Evolutionary conservation across 2,329 filamentous ascomycete genomes (phyloP).

Genomic region (Colletotrichum abscissum): DNA sequence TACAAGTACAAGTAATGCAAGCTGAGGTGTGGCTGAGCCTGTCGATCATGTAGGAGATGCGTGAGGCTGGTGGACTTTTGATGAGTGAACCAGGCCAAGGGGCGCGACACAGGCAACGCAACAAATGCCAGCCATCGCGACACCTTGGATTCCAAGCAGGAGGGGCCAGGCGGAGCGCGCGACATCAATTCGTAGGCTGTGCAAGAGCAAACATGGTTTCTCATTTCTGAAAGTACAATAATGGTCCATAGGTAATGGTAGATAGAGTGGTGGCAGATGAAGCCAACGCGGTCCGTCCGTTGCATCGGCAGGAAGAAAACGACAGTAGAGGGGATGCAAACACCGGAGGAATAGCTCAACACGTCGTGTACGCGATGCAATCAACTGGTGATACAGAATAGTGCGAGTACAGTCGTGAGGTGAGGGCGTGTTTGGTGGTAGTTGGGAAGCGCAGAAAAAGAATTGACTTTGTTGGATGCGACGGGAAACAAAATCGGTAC

Average conservation of each 20-base stretch:
- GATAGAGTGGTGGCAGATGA: background rate
- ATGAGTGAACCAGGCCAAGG: conserved; percentile 13
- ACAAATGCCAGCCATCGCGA: conserved; percentile 23
- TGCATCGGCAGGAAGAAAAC: background rate
- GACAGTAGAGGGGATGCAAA: background rate
- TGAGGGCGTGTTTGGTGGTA: background rate
- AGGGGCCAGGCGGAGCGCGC: background rate
- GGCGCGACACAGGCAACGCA: conserved; percentile 1
- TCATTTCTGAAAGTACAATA: conserved; percentile 28
- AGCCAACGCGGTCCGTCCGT: conserved; percentile 6
- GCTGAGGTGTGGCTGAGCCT: conserved; percentile 16
- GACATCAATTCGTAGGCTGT: background rate
- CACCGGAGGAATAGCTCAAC: background rate
- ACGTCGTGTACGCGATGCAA: background rate
- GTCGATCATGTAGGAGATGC: conserved; percentile 17
- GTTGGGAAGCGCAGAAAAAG: background rate
- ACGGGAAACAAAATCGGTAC: conserved; percentile 33
- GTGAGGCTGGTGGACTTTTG: conserved; percentile 24
- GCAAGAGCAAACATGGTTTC: conserved; percentile 6
- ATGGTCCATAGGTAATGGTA: background rate
- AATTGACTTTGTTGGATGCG: background rate
- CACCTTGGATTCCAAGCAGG: background rate
- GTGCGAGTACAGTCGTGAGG: too few species aligned
- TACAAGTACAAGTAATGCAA: too few species aligned
- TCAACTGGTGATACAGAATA: background rate